Base-by-base conservation (phyloP, 331 rosid species). In the Acacia concinna region DNA sequence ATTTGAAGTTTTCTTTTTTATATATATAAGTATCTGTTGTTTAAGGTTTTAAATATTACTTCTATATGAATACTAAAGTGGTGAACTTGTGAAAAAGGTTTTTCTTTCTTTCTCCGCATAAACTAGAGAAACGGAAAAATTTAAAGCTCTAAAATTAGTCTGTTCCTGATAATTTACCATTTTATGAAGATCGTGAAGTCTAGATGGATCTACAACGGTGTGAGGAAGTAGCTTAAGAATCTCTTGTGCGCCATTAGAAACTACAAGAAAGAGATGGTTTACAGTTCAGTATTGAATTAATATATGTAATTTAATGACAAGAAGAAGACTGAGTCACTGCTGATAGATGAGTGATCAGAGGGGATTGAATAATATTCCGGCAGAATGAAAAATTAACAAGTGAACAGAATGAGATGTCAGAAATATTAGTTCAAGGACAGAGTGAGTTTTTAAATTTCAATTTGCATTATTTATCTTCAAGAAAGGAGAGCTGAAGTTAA, bases 181-280 rank as follows among this genome's bases (percentile, higher is more conserved):
- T 75, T 68, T 82, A 77, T 78, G 86, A 59, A 93, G 86, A 49
- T 85, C 91, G 1, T 77, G 71, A 80, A 93, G 96, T 81, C 20
- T 83, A 81, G 86, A 80, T 68, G 98, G 94, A 37, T 95, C 96
- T 74, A 93, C 93, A 74, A 89, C 89, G 49, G 93, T 68, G 83
- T 95, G 98, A 73, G 99, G 99, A 75, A 93, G 97, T 83, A 95
- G 98, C 85, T 89, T 95, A 74, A 95, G 89, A 72, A 95, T 91
- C 85, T 95, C 98, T 47, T 86, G 98, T 1, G 98, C 98, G 4
- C 98, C 99, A 66, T 84, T 84, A 84, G 96, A 93, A 86, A 87
- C 99, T 93, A 78, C 85, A 91, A 23, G 38, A 70, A 74, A 71
- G 18, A 56, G 72, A 71, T 77, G 82, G 31, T 37, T 56, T 11